These are phyloP conservation scores for Sclerotinia borealis DNA, from an alignment of 2,329 filamentous ascomycete species.

Conservation along the genomic window DNA sequence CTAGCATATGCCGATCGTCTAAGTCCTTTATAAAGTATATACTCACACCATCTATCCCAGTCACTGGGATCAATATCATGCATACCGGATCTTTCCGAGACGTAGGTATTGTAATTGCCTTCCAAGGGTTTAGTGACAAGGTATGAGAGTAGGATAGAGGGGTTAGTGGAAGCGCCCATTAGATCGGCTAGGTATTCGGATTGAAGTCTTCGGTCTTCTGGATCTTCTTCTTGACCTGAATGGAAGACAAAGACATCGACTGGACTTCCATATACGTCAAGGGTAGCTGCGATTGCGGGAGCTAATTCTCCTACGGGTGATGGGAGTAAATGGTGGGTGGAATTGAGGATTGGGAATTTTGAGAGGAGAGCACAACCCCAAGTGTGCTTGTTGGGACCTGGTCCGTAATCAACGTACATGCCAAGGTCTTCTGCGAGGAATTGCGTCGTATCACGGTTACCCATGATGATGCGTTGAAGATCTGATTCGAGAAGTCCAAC, in stretches of 20 bases:
- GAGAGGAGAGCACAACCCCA: slow-evolving; percentile 91
- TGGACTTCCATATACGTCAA: slow-evolving; percentile 83
- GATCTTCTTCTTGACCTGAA: slow-evolving; percentile 95
- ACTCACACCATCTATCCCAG: slow-evolving; percentile 99
- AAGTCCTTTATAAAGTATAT: slow-evolving; percentile 90
- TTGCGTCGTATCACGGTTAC: slow-evolving; percentile 93
- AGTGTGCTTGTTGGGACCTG: slow-evolving; percentile 97
- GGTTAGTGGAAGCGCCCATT: slow-evolving; percentile 77
- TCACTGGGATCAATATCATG: slow-evolving; percentile 87
- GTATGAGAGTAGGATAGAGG: slow-evolving; percentile 82
- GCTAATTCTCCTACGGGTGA: slow-evolving; percentile 92
- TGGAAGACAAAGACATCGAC: slow-evolving; percentile 98
- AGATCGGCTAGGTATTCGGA: slow-evolving; percentile 77
- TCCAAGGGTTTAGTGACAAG: slow-evolving; percentile 83
- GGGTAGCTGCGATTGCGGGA: slow-evolving; percentile 92
- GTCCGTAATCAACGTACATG: slow-evolving; percentile 98
- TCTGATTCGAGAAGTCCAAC: slow-evolving; percentile 92
- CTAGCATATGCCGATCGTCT: slow-evolving; percentile 83
- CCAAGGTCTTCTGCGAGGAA: slow-evolving; percentile 92
- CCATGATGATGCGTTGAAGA: slow-evolving; percentile 97
- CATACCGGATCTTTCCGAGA: slow-evolving; percentile 83
- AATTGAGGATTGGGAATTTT: slow-evolving; percentile 97
- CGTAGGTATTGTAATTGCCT: slow-evolving; percentile 96
- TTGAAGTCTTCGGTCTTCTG: slow-evolving; percentile 83
- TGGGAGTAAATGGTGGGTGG: slow-evolving; percentile 89